These are phyloP conservation scores for Euphrasia arctica DNA, from an alignment of 305 asterid species.

Conservation along the genomic window DNA sequence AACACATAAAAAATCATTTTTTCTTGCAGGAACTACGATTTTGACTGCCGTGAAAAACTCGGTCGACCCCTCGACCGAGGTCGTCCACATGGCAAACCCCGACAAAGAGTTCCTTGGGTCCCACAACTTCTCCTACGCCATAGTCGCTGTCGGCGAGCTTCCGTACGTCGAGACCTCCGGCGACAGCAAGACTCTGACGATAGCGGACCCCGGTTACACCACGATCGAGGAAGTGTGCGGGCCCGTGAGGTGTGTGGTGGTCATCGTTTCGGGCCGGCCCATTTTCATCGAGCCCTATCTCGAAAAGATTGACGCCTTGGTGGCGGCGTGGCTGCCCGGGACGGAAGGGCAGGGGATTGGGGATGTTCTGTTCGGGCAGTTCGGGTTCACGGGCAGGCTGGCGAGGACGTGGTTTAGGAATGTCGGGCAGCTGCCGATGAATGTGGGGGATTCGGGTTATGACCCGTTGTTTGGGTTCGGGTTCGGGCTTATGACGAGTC, in stretches of 20 bases:
- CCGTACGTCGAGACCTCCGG: constrained; percentile 52
- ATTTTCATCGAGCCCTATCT: constrained; percentile 58
- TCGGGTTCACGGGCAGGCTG: constrained; percentile 56
- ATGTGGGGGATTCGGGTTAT: constrained; percentile 50
- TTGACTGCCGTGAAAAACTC: constrained; percentile 48
- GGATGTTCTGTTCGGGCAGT: constrained; percentile 59
- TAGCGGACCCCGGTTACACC: constrained; percentile 36
- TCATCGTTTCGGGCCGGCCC: constrained; percentile 68
- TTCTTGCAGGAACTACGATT: constrained; percentile 49
- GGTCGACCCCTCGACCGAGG: constrained; percentile 44
- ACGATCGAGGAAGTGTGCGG: constrained; percentile 47
- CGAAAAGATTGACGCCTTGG: constrained; percentile 51
- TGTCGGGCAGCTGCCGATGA: constrained; percentile 66
- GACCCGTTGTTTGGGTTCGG: constrained; percentile 53
- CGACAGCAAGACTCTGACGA: constrained; percentile 42
- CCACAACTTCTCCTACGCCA: constrained; percentile 47
- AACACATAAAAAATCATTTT: background rate
- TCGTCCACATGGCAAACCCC: constrained; percentile 40
- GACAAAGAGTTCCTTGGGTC: constrained; percentile 31
- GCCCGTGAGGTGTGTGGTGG: constrained; percentile 47
- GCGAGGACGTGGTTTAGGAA: constrained; percentile 59
- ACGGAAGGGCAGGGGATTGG: constrained; percentile 67
- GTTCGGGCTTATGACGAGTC: constrained; percentile 47
- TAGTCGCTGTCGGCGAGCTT: constrained; percentile 58
- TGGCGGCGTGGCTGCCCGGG: constrained; percentile 83